These are phyloP conservation scores for Exophiala oligosperma DNA, from an alignment of 2,329 filamentous ascomycete genomes.

Conservation along the genomic window DNA sequence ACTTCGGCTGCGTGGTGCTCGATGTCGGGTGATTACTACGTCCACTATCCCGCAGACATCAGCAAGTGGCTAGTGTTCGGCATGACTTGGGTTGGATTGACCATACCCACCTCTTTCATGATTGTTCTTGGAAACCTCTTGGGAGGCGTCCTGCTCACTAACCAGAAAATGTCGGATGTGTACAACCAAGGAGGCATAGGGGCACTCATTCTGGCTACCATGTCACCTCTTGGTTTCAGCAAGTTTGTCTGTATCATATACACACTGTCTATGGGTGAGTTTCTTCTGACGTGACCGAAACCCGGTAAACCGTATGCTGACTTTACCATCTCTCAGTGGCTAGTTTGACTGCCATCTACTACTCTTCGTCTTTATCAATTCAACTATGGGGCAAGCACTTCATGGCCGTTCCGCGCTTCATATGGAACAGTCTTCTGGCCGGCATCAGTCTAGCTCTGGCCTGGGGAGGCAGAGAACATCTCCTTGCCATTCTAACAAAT, in stretches of 20 bases:
- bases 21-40: constrained; percentile 30
- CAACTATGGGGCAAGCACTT: constrained; percentile 24
- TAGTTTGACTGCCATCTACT: constrained; percentile 23
- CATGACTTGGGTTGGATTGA: constrained; percentile 29
- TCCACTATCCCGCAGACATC: constrained; percentile 29
- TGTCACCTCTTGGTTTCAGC: constrained; percentile 28
- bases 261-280: background rate
- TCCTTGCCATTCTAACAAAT: constrained; percentile 24
- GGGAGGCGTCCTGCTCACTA: constrained; percentile 21
- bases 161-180: constrained; percentile 20
- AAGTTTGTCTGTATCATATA: constrained; percentile 22
- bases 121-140: constrained; percentile 25
- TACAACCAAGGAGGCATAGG: constrained; percentile 28
- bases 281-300: background rate
- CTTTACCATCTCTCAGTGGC: constrained; percentile 2
- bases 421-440: constrained; percentile 23
- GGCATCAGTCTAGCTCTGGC: constrained; percentile 18
- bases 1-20: constrained; percentile 30
- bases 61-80: constrained; percentile 28
- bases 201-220: constrained; percentile 26
- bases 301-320: background rate
- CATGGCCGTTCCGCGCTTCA: constrained; percentile 27
- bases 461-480: constrained; percentile 24
- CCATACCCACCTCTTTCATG: constrained; percentile 27
- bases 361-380: constrained; percentile 24